Conservation (phyloP, 1,284 basidiomycete species). For the Ceratobasidium sp. region DNA sequence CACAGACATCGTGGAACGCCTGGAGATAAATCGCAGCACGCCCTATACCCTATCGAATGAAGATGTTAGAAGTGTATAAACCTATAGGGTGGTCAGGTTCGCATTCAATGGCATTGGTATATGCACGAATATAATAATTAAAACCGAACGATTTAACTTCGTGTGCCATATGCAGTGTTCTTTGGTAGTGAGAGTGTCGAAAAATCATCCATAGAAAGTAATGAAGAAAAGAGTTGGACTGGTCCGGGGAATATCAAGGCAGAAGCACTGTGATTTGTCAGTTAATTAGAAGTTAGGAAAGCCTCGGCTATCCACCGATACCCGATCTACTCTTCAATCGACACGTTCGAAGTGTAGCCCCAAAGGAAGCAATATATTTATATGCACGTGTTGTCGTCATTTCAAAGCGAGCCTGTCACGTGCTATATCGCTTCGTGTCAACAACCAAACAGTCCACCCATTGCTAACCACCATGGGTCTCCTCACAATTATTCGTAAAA, state of each 20-base stretch:
- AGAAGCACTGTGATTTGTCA: neutral
- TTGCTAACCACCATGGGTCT: conserved; percentile 72
- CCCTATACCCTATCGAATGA: neutral
- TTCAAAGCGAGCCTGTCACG: neutral
- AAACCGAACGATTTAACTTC: too few species aligned
- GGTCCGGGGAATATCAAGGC: too few species aligned
- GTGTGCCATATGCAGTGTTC: too few species aligned
- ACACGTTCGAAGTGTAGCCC: too few species aligned
- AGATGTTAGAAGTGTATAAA: neutral
- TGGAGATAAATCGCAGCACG: neutral
- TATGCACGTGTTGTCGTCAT: neutral
- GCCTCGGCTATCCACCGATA: too few species aligned
- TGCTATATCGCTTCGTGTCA: neutral
- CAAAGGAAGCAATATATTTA: too few species aligned
- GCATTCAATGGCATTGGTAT: neutral
- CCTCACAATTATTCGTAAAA: conserved; percentile 97
- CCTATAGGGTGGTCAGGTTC: neutral
- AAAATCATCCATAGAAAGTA: too few species aligned
- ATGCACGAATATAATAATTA: neutral
- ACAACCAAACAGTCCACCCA: neutral
- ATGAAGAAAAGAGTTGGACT: too few species aligned
- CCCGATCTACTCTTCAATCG: too few species aligned
- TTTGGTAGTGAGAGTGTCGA: too few species aligned
- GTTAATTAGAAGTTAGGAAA: neutral
- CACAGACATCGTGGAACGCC: conserved; percentile 8